Conservation (phyloP, 202 grass and related monocot genomes). For the Saccharum hybrid region DNA sequence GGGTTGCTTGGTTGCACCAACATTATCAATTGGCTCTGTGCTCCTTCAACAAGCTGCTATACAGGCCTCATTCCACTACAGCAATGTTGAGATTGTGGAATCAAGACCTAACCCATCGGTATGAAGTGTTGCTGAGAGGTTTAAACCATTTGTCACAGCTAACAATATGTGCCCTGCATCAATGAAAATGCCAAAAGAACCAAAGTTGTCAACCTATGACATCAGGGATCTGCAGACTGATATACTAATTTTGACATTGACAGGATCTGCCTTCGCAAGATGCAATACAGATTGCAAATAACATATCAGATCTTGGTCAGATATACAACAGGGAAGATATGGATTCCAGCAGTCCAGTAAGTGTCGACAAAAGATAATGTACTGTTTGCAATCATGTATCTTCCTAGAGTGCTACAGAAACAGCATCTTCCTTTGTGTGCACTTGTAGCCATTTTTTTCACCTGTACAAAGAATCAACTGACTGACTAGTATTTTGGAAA, state of each 20-base stretch:
- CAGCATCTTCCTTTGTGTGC: too few species aligned
- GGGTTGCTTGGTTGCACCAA: slow-evolving; percentile 80
- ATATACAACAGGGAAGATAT: slow-evolving; percentile 87
- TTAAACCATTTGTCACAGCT: neutral
- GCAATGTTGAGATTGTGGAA: slow-evolving; percentile 84
- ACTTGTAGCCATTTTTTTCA: neutral
- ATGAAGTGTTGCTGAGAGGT: slow-evolving; percentile 7
- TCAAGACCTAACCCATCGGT: slow-evolving; percentile 76
- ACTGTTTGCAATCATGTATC: neutral
- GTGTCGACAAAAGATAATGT: neutral
- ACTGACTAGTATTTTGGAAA: slow-evolving; percentile 42
- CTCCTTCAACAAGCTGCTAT: slow-evolving; percentile 90
- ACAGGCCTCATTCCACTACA: slow-evolving; percentile 95
- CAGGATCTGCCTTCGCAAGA: slow-evolving; percentile 86
- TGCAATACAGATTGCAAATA: slow-evolving; percentile 83
- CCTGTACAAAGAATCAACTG: slow-evolving; percentile 19
- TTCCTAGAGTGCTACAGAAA: neutral
- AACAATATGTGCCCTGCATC: neutral
- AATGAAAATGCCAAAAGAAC: slow-evolving; percentile 1
- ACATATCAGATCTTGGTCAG: slow-evolving; percentile 90
- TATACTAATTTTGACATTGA: slow-evolving; percentile 35
- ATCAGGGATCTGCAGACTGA: neutral
- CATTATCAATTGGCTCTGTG: slow-evolving; percentile 79
- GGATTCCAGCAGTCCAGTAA: slow-evolving; percentile 69
- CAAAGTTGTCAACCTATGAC: neutral